Percentiles rank a stretch among this genome's conserved stretches.
phyloP scores from a whole-genome alignment of 208 protist genomes.

The Strigomonas culicis region DNA sequence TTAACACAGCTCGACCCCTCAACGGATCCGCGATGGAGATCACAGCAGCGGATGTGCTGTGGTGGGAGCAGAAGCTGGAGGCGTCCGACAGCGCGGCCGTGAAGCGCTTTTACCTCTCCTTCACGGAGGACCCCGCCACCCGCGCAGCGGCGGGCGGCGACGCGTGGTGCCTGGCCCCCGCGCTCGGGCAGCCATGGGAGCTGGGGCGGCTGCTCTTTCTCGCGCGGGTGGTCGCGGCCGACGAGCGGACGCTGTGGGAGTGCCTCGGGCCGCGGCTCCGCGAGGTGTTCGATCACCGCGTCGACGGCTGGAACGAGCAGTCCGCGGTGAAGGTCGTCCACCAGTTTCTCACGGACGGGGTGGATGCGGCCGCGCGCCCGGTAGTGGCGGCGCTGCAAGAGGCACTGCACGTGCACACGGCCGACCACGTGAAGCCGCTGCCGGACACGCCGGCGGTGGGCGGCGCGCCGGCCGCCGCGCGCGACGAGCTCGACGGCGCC shows the following conservation, averaged over 20 bases:
- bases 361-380: background rate
- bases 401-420: constrained; percentile 38
- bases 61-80: constrained; percentile 39
- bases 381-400: constrained; percentile 7
- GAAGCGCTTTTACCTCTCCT: constrained; percentile 56
- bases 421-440: constrained; percentile 35
- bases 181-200: background rate
- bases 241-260: constrained; percentile 78
- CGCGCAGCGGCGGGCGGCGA: constrained; percentile 9
- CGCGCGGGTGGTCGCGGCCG: constrained; percentile 58
- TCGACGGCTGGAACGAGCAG: constrained; percentile 84
- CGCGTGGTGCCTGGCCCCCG: constrained; percentile 4
- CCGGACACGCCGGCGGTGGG: constrained; percentile 1
- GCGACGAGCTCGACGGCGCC: background rate
- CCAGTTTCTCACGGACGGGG: constrained; percentile 24
- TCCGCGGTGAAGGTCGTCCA: constrained; percentile 69
- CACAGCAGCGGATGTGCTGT: constrained; percentile 18
- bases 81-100: constrained; percentile 43
- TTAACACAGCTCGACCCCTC: too few relatives aligned
- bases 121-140: constrained; percentile 15
- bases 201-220: constrained; percentile 16
- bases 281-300: constrained; percentile 18
- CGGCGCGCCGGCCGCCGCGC: background rate
- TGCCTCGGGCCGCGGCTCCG: constrained; percentile 35
- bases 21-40: too few relatives aligned